Evolutionary conservation across 176 grass and related monocot genomes (phyloP).

Genomic region (Tillandsia fasciculata): DNA sequence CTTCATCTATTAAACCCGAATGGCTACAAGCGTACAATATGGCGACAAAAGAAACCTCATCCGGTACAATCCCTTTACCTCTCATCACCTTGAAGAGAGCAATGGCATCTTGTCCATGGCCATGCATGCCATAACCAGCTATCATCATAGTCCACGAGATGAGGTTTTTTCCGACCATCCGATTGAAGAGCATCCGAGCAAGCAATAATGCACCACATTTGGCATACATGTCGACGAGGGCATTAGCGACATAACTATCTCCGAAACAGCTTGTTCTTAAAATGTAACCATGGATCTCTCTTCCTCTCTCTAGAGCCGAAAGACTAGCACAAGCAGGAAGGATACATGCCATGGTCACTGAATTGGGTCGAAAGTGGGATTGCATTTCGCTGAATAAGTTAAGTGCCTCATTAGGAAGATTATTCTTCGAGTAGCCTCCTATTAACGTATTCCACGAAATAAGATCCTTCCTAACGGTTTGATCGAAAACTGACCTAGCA

Average conservation of each 20-base stretch:
- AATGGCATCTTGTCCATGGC: constrained; percentile 52
- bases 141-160: constrained; percentile 93
- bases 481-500: constrained; percentile 48
- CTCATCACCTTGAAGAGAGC: constrained; percentile 58
- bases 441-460: constrained; percentile 89
- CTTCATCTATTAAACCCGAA: constrained; percentile 62
- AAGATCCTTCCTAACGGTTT: constrained; percentile 38
- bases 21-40: constrained; percentile 83
- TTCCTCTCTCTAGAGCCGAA: constrained; percentile 73
- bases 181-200: constrained; percentile 45
- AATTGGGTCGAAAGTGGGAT: constrained; percentile 52
- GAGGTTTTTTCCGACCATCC: constrained; percentile 50
- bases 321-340: constrained; percentile 69
- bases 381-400: constrained; percentile 54
- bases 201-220: constrained; percentile 62
- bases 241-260: constrained; percentile 48
- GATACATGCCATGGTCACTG: constrained; percentile 60
- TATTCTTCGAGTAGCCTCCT: constrained; percentile 71
- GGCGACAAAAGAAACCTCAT: constrained; percentile 55
- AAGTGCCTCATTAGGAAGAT: constrained; percentile 54
- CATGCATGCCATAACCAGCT: constrained; percentile 87
- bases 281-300: constrained; percentile 62
- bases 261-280: constrained; percentile 36
- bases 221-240: constrained; percentile 70
- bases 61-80: constrained; percentile 39